Evolutionary conservation across 2,329 filamentous ascomycete species (phyloP).

Genomic region (Ciborinia camelliae): DNA sequence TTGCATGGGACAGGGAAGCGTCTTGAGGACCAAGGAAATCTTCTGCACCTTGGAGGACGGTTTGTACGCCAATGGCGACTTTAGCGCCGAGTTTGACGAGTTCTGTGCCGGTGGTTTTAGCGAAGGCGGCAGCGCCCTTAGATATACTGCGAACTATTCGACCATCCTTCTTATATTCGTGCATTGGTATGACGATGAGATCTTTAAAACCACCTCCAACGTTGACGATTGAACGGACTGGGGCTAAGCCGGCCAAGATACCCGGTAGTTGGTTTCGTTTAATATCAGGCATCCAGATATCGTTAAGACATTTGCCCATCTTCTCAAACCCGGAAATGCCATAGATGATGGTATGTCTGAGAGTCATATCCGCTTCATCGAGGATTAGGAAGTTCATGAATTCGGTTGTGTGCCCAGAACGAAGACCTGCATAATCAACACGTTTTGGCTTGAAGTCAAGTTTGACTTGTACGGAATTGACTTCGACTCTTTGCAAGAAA

Average conservation of each 20-base stretch:
- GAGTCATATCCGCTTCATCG: conserved; percentile 79
- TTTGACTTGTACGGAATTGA: conserved; percentile 78
- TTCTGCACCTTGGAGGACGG: conserved; percentile 85
- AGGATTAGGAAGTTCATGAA: conserved; percentile 98
- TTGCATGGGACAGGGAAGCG: conserved; percentile 37
- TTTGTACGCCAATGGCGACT: conserved; percentile 90
- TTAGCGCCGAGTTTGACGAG: conserved; percentile 94
- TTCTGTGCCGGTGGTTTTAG: conserved; percentile 88
- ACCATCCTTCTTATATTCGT: conserved; percentile 91
- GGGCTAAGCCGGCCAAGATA: conserved; percentile 83
- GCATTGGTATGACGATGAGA: conserved; percentile 83
- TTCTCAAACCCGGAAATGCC: conserved; percentile 88
- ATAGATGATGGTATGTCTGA: conserved; percentile 88
- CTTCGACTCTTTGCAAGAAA: conserved; percentile 85
- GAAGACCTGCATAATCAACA: conserved; percentile 90
- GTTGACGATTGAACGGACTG: conserved; percentile 86
- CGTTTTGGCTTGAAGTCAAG: conserved; percentile 97
- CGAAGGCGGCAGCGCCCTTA: conserved; percentile 87
- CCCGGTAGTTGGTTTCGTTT: conserved; percentile 83
- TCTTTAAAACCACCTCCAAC: conserved; percentile 84
- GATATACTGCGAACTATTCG: conserved; percentile 86
- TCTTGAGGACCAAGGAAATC: conserved; percentile 59
- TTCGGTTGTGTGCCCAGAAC: conserved; percentile 91
- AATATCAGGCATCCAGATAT: conserved; percentile 95
- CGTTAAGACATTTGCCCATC: conserved; percentile 84